Conservation (phyloP, 2,329 filamentous ascomycete species). For the Colletotrichum sp. region DNA sequence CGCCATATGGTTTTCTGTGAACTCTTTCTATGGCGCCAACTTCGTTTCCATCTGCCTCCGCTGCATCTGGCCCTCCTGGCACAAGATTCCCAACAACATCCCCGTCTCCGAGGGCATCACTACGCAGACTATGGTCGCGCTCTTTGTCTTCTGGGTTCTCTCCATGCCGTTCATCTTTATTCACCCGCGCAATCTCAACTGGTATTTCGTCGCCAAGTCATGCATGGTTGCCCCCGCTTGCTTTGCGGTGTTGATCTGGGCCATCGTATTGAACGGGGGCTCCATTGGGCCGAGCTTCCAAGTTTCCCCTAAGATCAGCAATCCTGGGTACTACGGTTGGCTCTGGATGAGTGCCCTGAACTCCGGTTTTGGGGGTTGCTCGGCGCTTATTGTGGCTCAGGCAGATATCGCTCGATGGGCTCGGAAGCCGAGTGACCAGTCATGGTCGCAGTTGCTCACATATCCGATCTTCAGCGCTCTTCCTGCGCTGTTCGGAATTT, state of each 20-base stretch:
- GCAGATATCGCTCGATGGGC: background rate
- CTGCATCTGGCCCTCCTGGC: constrained; percentile 29
- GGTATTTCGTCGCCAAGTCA: constrained; percentile 29
- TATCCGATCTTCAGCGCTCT: background rate
- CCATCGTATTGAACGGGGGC: constrained; percentile 20
- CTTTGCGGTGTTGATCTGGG: constrained; percentile 27
- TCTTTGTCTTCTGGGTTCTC: constrained; percentile 28
- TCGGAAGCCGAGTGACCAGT: background rate
- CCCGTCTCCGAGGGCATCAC: constrained; percentile 28
- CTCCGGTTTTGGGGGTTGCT: background rate
- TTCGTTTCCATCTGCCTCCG: constrained; percentile 30
- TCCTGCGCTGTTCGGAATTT: background rate
- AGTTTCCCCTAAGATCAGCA: background rate
- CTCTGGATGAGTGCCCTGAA: background rate
- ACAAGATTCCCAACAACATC: constrained; percentile 26
- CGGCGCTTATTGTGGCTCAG: background rate
- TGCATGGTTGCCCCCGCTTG: constrained; percentile 27
- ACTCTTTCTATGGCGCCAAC: constrained; percentile 8
- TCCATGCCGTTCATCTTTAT: constrained; percentile 30
- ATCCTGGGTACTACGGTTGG: background rate
- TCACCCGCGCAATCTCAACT: constrained; percentile 28
- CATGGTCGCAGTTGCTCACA: background rate
- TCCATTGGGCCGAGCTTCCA: background rate
- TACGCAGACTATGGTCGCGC: constrained; percentile 27
- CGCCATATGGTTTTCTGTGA: background rate